Conservation (phyloP, 2,329 filamentous ascomycete genomes). For the Xylariaceae sp. region DNA sequence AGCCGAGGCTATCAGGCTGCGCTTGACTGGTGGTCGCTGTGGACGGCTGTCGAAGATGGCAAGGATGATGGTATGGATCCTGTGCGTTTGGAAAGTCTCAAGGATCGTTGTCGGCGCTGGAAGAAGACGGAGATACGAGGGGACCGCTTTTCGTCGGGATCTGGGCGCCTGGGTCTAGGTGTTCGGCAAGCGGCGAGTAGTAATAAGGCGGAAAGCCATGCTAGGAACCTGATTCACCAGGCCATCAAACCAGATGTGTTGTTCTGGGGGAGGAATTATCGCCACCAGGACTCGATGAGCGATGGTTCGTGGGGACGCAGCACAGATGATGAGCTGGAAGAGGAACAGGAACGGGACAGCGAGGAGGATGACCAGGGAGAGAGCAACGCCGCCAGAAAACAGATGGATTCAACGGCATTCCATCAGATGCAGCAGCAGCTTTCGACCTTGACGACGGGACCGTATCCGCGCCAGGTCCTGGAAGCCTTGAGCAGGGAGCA, state of each 20-base stretch:
- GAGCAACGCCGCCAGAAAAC: too few relatives aligned
- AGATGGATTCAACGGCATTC: background rate
- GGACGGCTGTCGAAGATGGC: constrained; percentile 29
- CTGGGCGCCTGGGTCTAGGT: too few relatives aligned
- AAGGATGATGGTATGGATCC: constrained; percentile 14
- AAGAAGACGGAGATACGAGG: constrained; percentile 24
- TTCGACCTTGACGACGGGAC: background rate
- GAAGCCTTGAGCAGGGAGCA: background rate
- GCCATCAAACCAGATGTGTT: background rate
- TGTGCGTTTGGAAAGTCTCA: constrained; percentile 23
- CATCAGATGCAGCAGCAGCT: background rate
- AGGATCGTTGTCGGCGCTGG: constrained; percentile 34
- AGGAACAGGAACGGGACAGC: constrained; percentile 2
- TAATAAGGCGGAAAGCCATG: too few relatives aligned
- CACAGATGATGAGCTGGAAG: constrained; percentile 5
- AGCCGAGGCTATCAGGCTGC: constrained; percentile 27
- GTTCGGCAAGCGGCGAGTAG: too few relatives aligned
- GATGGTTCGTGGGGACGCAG: background rate
- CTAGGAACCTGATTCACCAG: background rate
- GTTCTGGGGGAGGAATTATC: background rate
- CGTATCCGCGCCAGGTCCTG: background rate
- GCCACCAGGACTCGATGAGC: background rate
- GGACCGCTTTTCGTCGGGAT: constrained; percentile 17
- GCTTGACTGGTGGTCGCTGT: constrained; percentile 39
- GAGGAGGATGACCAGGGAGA: background rate